Percentiles rank a stretch among this genome's conserved stretches.
These are phyloP conservation scores for Spinacia oleracea DNA, from an alignment of 179 eudicot genomes.

Conservation along the genomic window DNA sequence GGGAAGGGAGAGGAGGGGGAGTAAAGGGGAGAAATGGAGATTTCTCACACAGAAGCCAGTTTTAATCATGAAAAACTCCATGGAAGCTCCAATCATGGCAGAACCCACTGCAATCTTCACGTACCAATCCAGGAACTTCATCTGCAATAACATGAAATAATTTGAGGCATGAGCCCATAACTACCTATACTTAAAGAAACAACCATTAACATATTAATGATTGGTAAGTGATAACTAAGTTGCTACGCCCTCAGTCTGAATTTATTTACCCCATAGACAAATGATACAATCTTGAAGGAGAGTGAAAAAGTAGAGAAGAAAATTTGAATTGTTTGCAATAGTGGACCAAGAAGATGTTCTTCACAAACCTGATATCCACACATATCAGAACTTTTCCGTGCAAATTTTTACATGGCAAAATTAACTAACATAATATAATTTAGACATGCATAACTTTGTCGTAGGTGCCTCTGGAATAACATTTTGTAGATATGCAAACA, in stretches of 20 bases:
- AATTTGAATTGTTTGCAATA: conserved; percentile 76
- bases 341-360: conserved; percentile 87
- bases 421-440: no score
- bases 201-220: background rate
- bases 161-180: background rate
- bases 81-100: conserved; percentile 73
- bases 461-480: background rate
- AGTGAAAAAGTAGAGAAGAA: no score
- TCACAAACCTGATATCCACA: conserved; percentile 66
- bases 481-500: background rate
- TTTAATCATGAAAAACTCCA: conserved; percentile 93
- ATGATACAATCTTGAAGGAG: no score
- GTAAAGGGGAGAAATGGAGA: conserved; percentile 34
- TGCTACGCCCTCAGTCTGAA: no score
- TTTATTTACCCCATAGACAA: no score
- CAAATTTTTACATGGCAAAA: background rate
- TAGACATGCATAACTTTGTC: no score
- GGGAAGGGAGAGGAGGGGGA: no score
- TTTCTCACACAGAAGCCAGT: conserved; percentile 82
- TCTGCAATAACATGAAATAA: conserved; percentile 20
- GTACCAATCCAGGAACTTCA: conserved; percentile 83
- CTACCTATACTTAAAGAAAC: background rate
- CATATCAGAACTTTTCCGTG: background rate
- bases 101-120: conserved; percentile 66
- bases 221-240: background rate